Evolutionary conservation across 2,329 filamentous ascomycete species (phyloP).

Genomic region (Escovopsis weberi): DNA sequence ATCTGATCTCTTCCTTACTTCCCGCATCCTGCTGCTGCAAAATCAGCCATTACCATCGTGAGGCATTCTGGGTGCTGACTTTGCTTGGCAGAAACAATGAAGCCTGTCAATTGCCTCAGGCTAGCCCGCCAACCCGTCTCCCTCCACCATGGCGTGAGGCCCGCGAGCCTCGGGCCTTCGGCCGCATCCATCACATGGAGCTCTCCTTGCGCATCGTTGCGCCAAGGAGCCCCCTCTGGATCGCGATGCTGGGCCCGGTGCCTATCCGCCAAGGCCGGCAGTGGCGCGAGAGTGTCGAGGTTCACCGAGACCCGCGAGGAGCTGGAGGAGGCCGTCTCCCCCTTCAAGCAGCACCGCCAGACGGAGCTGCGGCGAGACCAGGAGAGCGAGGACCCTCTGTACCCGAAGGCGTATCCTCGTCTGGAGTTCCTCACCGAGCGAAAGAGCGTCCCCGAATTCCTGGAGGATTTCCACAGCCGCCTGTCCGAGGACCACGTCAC

Average conservation of each 20-base stretch:
- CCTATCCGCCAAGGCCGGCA: slow-evolving; percentile 10
- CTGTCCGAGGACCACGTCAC: slow-evolving; percentile 16
- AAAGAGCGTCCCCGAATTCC: slow-evolving; percentile 21
- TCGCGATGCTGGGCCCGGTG: slow-evolving; percentile 2
- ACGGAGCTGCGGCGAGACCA: slow-evolving; percentile 18
- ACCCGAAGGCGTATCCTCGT: slow-evolving; percentile 21
- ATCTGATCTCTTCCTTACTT: slow-evolving; percentile 17
- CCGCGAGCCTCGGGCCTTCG: background rate
- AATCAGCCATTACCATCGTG: too few species aligned
- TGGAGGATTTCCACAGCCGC: slow-evolving; percentile 15
- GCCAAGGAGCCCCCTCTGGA: background rate
- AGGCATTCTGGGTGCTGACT: slow-evolving; percentile 19
- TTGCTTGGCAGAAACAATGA: slow-evolving; percentile 20
- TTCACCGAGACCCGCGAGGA: slow-evolving; percentile 9
- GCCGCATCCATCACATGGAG: slow-evolving; percentile 1
- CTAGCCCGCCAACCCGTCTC: slow-evolving; percentile 17
- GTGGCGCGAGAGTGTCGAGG: slow-evolving; percentile 5
- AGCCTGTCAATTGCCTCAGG: slow-evolving; percentile 21
- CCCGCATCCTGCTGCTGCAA: slow-evolving; percentile 1
- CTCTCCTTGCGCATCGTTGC: background rate
- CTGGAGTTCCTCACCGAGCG: slow-evolving; percentile 13
- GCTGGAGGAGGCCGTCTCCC: slow-evolving; percentile 13
- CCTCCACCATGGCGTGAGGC: slow-evolving; percentile 2
- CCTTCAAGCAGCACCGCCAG: slow-evolving; percentile 23
- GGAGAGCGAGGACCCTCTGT: slow-evolving; percentile 20